Evolutionary conservation across 179 eudicot genomes (phyloP).

Genomic region (Drosera spatulata): DNA sequence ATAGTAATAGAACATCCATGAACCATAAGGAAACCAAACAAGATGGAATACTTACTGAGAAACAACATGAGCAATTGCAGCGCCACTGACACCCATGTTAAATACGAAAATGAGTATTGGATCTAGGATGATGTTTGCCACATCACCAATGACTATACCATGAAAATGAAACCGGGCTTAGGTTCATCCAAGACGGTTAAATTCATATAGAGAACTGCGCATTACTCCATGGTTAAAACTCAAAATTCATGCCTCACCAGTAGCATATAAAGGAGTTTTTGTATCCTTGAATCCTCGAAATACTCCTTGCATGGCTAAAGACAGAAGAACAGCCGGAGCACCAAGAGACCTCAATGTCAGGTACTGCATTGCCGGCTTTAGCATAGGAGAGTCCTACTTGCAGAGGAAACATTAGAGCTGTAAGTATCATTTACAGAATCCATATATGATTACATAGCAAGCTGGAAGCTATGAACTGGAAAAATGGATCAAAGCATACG

Average conservation of each 20-base stretch:
- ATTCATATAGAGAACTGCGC: too few relatives aligned
- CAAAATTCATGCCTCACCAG: slow-evolving; percentile 32
- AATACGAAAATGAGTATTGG: slow-evolving; percentile 75
- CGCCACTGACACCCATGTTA: slow-evolving; percentile 78
- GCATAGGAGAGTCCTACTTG: slow-evolving; percentile 75
- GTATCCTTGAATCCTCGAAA: slow-evolving; percentile 97
- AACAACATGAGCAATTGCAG: slow-evolving; percentile 95
- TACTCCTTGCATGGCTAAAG: slow-evolving; percentile 95
- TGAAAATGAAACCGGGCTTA: too few relatives aligned
- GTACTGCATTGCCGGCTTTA: slow-evolving; percentile 64
- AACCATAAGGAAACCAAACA: too few relatives aligned
- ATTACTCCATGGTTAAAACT: neutral
- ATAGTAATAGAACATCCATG: too few relatives aligned
- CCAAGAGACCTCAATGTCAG: slow-evolving; percentile 73
- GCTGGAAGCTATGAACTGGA: too few relatives aligned
- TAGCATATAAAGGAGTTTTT: slow-evolving; percentile 89
- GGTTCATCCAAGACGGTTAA: too few relatives aligned
- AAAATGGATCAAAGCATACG: too few relatives aligned
- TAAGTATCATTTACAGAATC: neutral
- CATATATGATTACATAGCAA: too few relatives aligned
- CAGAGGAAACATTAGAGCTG: too few relatives aligned
- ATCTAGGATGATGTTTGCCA: slow-evolving; percentile 68
- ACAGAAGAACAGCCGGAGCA: slow-evolving; percentile 96
- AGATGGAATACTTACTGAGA: slow-evolving; percentile 61
- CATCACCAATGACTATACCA: slow-evolving; percentile 67